Percentiles rank a stretch among this genome's conserved stretches.
Evolutionary conservation across 192 early-diverging fungal genomes (phyloP).

Genomic region (Haplosporangium gracile): DNA sequence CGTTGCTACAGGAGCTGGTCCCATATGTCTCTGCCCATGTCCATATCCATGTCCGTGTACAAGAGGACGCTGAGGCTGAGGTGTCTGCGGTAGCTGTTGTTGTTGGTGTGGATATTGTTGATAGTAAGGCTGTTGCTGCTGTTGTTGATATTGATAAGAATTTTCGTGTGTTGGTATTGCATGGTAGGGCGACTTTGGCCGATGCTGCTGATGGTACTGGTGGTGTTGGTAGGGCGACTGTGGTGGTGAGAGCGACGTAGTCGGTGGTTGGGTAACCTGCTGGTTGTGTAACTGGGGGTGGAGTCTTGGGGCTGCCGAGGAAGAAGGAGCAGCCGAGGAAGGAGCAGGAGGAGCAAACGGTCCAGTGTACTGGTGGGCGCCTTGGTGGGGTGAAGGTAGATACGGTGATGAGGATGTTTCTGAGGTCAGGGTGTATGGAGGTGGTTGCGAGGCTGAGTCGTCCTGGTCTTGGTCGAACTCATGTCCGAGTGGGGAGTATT

Average conservation of each 20-base stretch:
- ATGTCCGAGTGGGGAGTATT: not conserved
- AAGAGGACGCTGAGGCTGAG: not conserved
- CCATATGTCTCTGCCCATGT: not conserved
- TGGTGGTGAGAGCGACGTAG: not conserved
- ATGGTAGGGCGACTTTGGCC: not conserved
- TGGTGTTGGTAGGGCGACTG: not conserved
- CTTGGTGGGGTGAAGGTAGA: not conserved
- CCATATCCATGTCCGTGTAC: not conserved
- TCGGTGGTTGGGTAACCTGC: not conserved
- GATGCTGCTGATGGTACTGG: not conserved
- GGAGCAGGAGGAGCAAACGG: not conserved
- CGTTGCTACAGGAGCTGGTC: not conserved
- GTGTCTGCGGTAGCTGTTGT: not conserved
- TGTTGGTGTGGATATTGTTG: not conserved
- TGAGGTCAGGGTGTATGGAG: constrained; percentile 11
- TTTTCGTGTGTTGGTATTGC: not conserved
- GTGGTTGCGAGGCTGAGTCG: constrained; percentile 3
- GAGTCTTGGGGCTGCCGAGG: not conserved
- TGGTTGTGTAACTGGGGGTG: not conserved
- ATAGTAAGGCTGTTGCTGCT: not conserved
- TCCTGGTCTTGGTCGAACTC: not conserved
- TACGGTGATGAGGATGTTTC: constrained; percentile 4
- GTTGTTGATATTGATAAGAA: not conserved
- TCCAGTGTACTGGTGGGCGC: not conserved
- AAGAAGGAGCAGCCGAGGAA: not conserved